phyloP scores from a whole-genome alignment of 2,329 filamentous ascomycete species.

The Elsinoe batatas region DNA sequence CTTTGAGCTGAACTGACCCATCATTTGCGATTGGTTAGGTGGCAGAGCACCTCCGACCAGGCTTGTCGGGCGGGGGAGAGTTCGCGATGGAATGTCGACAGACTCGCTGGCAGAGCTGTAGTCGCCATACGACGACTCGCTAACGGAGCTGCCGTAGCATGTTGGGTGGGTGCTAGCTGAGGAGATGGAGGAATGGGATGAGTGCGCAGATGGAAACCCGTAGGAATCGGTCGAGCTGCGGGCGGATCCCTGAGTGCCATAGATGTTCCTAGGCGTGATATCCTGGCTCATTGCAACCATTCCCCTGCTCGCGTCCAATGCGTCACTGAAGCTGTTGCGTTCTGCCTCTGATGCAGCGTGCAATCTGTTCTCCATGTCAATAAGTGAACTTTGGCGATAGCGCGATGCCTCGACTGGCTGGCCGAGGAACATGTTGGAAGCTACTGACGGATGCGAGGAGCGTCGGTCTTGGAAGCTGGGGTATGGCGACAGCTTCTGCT shows the following conservation, averaged over 20 bases:
- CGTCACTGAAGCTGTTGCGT: slow-evolving; percentile 68
- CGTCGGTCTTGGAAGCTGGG: slow-evolving; percentile 55
- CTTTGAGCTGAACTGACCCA: slow-evolving; percentile 97
- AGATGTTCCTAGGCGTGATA: slow-evolving; percentile 77
- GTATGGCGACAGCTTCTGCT: slow-evolving; percentile 38
- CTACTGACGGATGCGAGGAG: slow-evolving; percentile 76
- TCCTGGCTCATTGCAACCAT: slow-evolving; percentile 97
- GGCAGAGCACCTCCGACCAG: slow-evolving; percentile 55
- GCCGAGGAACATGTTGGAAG: slow-evolving; percentile 43
- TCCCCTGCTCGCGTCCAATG: slow-evolving; percentile 82
- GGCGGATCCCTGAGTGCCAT: slow-evolving; percentile 54
- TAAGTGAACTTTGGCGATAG: slow-evolving; percentile 50
- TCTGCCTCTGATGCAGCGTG: slow-evolving; percentile 46
- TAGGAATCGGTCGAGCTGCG: slow-evolving; percentile 77
- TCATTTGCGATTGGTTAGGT: slow-evolving; percentile 90
- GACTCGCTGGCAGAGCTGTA: slow-evolving; percentile 86
- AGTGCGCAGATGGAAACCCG: slow-evolving; percentile 78
- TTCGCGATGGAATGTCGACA: slow-evolving; percentile 72
- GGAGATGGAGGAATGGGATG: slow-evolving; percentile 82
- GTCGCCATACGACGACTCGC: slow-evolving; percentile 74
- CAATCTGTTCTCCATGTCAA: slow-evolving; percentile 54
- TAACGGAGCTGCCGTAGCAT: slow-evolving; percentile 76
- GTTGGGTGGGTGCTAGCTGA: slow-evolving; percentile 67
- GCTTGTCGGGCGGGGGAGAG: slow-evolving; percentile 68
- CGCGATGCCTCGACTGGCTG: slow-evolving; percentile 35